These are phyloP conservation scores for Pyropia yezoensis DNA, from an alignment of 23 red algal genomes.

Conservation along the genomic window DNA sequence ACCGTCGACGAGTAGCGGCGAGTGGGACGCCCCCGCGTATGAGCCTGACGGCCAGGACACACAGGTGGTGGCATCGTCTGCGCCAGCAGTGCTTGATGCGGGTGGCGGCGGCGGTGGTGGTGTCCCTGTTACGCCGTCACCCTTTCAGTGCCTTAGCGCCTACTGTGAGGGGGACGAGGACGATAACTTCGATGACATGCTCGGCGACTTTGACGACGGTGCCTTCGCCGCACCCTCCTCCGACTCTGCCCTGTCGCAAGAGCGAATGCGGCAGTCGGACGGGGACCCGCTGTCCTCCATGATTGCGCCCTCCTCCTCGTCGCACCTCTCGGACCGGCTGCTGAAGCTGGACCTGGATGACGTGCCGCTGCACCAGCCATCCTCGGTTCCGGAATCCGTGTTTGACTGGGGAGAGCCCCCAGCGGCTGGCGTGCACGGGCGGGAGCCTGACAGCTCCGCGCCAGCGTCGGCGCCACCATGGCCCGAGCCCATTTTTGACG, in stretches of 20 bases:
- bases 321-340: not conserved
- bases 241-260: constrained; percentile 9
- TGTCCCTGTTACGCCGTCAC: too few species aligned
- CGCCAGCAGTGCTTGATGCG: too few species aligned
- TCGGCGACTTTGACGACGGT: constrained; percentile 1
- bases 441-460: too few species aligned
- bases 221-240: not conserved
- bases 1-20: not conserved
- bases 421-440: too few species aligned
- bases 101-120: too few species aligned
- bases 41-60: not conserved
- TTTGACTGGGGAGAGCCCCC: too few species aligned
- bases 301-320: constrained; percentile 5
- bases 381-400: too few species aligned
- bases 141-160: too few species aligned
- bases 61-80: too few species aligned
- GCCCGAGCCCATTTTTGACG: too few species aligned
- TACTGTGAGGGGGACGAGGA: not conserved
- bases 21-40: not conserved
- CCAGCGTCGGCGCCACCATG: too few species aligned
- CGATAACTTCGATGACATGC: constrained; percentile 15
- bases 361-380: not conserved
- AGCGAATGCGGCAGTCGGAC: constrained; percentile 24
- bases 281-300: not conserved
- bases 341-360: not conserved